Percentiles rank a stretch among this genome's conserved stretches.
Evolutionary conservation across 805 yeast genomes (phyloP).

Genomic region (Lachancea quebecensis): DNA sequence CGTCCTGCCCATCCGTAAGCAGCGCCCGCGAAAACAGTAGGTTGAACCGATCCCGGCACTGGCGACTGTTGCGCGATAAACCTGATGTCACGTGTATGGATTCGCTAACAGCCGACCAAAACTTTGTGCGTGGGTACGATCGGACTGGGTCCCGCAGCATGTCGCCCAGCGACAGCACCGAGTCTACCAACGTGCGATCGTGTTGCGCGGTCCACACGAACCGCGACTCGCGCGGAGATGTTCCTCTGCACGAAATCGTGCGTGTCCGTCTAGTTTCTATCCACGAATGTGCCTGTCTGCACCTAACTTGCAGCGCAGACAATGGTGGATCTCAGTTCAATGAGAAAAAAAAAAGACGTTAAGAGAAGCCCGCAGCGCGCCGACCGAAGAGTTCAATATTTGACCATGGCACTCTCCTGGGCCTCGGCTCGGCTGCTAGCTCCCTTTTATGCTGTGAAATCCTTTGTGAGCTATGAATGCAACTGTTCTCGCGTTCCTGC

Average conservation of each 20-base stretch:
- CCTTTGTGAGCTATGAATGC: too few species aligned
- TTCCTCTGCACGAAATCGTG: not conserved
- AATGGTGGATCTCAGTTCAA: not conserved
- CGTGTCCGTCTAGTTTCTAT: not conserved
- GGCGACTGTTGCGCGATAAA: constrained; percentile 7
- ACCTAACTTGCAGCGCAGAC: not conserved
- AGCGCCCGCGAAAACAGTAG: constrained; percentile 7
- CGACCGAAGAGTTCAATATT: too few species aligned
- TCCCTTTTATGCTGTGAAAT: not conserved
- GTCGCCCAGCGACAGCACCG: constrained; percentile 8
- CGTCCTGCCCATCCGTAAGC: not conserved
- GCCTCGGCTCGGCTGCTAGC: not conserved
- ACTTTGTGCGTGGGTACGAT: constrained; percentile 9
- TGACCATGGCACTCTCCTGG: not conserved
- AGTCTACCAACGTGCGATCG: constrained; percentile 7
- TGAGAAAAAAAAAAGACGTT: too few species aligned
- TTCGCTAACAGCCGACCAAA: constrained; percentile 7
- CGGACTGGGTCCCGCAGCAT: constrained; percentile 6
- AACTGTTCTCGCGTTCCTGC: too few species aligned
- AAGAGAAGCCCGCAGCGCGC: too few species aligned
- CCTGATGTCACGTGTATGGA: constrained; percentile 1
- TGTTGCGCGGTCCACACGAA: constrained; percentile 7
- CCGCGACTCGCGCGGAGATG: not conserved
- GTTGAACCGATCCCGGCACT: constrained; percentile 10
- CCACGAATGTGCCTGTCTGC: too few species aligned